Evolutionary conservation across 345 rosid species (phyloP).

Genomic region (Hypericum perforatum): DNA sequence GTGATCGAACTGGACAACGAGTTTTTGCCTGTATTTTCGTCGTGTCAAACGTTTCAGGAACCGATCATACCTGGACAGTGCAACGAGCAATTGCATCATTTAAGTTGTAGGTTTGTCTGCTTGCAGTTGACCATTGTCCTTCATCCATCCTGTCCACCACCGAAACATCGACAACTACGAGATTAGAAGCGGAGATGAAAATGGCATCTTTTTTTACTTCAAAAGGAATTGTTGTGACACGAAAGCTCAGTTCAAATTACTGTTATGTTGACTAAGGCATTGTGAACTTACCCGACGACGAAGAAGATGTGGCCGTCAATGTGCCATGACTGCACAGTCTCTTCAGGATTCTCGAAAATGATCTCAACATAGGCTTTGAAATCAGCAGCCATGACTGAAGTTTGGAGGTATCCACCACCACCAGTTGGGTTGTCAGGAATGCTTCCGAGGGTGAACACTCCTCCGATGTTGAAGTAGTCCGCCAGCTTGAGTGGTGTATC

Average conservation of each 20-base stretch:
- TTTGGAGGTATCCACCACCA: neutral
- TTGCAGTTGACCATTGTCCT: neutral
- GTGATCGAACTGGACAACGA: too few relatives aligned
- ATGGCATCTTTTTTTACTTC: neutral
- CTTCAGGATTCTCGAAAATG: neutral
- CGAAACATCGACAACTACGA: neutral
- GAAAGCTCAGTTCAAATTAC: too few relatives aligned
- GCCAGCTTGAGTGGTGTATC: slow-evolving; percentile 35
- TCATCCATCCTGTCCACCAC: neutral
- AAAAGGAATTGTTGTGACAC: too few relatives aligned
- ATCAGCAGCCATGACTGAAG: neutral
- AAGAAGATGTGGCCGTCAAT: slow-evolving; percentile 1
- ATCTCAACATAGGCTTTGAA: slow-evolving; percentile 1
- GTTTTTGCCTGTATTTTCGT: too few relatives aligned
- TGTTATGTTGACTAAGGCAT: too few relatives aligned
- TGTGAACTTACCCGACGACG: slow-evolving; percentile 1
- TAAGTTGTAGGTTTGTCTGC: neutral
- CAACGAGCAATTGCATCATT: slow-evolving; percentile 1
- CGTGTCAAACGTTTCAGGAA: too few relatives aligned
- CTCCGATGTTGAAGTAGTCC: slow-evolving; percentile 20
- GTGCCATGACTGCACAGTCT: neutral
- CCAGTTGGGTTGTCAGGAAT: slow-evolving; percentile 17
- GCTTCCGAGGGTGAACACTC: slow-evolving; percentile 9
- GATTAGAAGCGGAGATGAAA: neutral
- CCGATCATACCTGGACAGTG: slow-evolving; percentile 1